A percentile compares a stretch with the other conserved stretches of the same genome.
Evolutionary conservation across 371 early-diverging fungal species (phyloP).

Genomic region (Rhizopus microsporus): DNA sequence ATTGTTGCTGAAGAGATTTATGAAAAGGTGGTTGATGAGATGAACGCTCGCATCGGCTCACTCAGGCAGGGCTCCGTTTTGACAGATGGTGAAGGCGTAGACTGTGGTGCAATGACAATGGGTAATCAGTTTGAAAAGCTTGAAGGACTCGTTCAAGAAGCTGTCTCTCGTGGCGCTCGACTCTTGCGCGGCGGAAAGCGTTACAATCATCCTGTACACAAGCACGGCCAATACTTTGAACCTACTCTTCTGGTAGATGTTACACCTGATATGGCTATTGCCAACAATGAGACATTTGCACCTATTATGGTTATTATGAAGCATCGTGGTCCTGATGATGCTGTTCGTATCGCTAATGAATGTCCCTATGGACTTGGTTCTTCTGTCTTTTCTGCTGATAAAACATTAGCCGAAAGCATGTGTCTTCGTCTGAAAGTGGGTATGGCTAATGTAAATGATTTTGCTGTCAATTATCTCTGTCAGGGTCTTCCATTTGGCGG

Average conservation of each 20-base stretch:
- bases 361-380: conserved; percentile 81
- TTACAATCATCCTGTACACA: conserved; percentile 66
- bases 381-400: conserved; percentile 77
- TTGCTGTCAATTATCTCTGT: conserved; percentile 83
- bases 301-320: conserved; percentile 84
- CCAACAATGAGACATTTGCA: conserved; percentile 80
- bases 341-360: conserved; percentile 71
- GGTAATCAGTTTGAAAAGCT: conserved; percentile 54
- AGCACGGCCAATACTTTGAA: conserved; percentile 76
- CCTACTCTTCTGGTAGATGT: conserved; percentile 84
- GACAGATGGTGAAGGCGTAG: conserved; percentile 67
- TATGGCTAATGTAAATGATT: conserved; percentile 88
- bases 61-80: conserved; percentile 74
- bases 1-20: conserved; percentile 69
- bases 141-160: conserved; percentile 60
- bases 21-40: conserved; percentile 66
- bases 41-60: conserved; percentile 53
- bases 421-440: conserved; percentile 69
- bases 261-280: conserved; percentile 72
- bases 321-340: conserved; percentile 71
- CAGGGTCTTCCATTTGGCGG: conserved; percentile 87
- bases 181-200: conserved; percentile 71
- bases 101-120: conserved; percentile 81
- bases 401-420: conserved; percentile 61
- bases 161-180: conserved; percentile 77